These are phyloP conservation scores for Neurospora cerealis DNA, from an alignment of 495 filamentous ascomycete species.

Conservation along the genomic window DNA sequence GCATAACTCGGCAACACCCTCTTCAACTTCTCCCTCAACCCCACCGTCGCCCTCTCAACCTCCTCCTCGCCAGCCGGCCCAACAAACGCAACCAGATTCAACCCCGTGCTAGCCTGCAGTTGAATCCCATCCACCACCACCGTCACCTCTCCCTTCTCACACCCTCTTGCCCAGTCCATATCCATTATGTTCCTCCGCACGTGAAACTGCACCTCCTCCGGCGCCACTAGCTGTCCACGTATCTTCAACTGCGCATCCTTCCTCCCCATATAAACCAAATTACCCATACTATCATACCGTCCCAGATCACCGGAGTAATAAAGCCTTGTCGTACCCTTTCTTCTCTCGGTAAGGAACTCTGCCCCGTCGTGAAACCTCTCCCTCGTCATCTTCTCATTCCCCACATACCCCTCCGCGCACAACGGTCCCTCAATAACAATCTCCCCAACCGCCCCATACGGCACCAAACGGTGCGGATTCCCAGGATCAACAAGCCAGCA, in stretches of 20 bases:
- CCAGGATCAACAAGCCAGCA: constrained; percentile 2
- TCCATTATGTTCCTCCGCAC: constrained; percentile 27
- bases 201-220: constrained; percentile 56
- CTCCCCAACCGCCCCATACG: constrained; percentile 5
- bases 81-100: constrained; percentile 30
- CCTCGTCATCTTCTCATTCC: background rate
- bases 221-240: constrained; percentile 54
- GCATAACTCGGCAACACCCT: constrained; percentile 40
- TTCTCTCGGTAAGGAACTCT: background rate
- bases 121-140: constrained; percentile 33
- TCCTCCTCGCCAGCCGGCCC: constrained; percentile 9
- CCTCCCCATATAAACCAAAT: constrained; percentile 48
- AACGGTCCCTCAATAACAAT: constrained; percentile 7
- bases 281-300: constrained; percentile 43
- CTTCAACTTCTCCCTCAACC: constrained; percentile 15
- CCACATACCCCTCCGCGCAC: background rate
- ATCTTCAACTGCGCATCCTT: constrained; percentile 59
- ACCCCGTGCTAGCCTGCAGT: constrained; percentile 21
- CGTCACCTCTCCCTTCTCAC: constrained; percentile 16
- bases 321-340: constrained; percentile 22
- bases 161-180: too few species aligned
- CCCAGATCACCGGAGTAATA: constrained; percentile 63
- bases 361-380: background rate
- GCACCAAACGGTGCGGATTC: constrained; percentile 4
- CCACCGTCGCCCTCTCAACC: constrained; percentile 4